Evolutionary conservation across 352 stramenopile genomes (phyloP), one percentile per base, ranked within the genome.

Genomic region (Aphanomyces stellatus): DNA sequence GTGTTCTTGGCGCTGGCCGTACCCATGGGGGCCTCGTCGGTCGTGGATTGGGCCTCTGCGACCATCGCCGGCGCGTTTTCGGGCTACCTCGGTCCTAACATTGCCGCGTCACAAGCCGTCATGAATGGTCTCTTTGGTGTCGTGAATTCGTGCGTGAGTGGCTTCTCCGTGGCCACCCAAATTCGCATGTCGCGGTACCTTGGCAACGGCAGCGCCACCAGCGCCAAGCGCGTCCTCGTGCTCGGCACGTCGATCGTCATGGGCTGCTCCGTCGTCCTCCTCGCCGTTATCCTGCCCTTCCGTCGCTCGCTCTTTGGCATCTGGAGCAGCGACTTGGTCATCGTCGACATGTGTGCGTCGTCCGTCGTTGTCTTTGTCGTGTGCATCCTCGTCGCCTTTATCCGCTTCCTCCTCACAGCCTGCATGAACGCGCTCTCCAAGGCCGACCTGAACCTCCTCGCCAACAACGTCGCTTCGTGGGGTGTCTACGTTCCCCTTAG

Each of bases 121-220:
- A 61, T 82, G 13, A 70, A 72, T 17, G 76, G 74, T 17, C 72
- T 82, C 28, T 82, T 79, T 65, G 74, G 76, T 35, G 72, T 82
- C 37, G 69, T 71, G 33, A 79, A 80, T 56, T 78, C 74, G 33
- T 73, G 71, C 11, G 76, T 82, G 17, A 79, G 72, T 33, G 76
- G 76, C 37, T 82, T 82, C 51, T 80, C 74, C 24, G 80, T 76
- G 0, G 75, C 74, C 42, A 82, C 76, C 30, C 76, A 82, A 49
- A 82, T 82, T 49, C 74, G 74, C 65, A 82, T 82, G 76, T 79
- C 74, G 22, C 74, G 76, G 4, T 80, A 82, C 67, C 43, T 82
- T 2, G 76, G 76, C 57, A 74, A 77, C 15, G 76, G 76, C 65
- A 76, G 72, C 51, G 70, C 76, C n/a, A 31, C 34, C 8, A 41